Evolutionary conservation across 2,329 filamentous ascomycete genomes (phyloP), one percentile per base, ranked within the genome.

Genomic region (Nothopassalora personata): DNA sequence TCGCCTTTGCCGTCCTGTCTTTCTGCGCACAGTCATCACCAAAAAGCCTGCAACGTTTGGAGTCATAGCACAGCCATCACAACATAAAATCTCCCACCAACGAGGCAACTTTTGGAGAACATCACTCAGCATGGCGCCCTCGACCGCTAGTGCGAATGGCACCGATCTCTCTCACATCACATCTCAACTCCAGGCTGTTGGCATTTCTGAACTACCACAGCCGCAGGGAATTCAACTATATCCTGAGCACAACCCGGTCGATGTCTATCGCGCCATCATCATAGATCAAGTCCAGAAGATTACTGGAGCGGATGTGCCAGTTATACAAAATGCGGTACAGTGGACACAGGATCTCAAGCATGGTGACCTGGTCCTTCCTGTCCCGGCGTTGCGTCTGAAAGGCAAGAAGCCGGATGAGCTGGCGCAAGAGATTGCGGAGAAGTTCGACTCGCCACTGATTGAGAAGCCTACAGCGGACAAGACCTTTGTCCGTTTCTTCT

Each of bases 281-380:
- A 86, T 88, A 62, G 80, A 86, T 46, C 78, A 89, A 52, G 77
- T 95, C 45, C 78, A 83, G 34, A 78, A 83, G 19, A 82, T 91
- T 60, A 89, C 87, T 2, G 88, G 87, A 23, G 87, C 90, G 30
- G 87, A 90, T 59, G 73, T 81, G 34, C 78, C 81, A 56, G 84
- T 91, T 67, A 86, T 95, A 71, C 91, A 89, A 76, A 84, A 85
- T 28, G 85, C 85, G 39, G 78, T 96, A 46, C 83, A 88, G 77
- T 93, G 89, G 89, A 93, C 90, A 5, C 80, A 84, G 62, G 84
- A 86, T 39, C 80, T 91, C 23, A 90, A 94, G 65, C 91, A 92
- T 78, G 91, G 91, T 51, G 91, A 96, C 75, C 77, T 95, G 67
- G 83, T 89, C 55, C 76, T 96, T 50, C 86, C 90, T 8, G 85